Evolutionary conservation across 2,329 filamentous ascomycete species (phyloP).

Genomic region (Akanthomyces uredinophilus): DNA sequence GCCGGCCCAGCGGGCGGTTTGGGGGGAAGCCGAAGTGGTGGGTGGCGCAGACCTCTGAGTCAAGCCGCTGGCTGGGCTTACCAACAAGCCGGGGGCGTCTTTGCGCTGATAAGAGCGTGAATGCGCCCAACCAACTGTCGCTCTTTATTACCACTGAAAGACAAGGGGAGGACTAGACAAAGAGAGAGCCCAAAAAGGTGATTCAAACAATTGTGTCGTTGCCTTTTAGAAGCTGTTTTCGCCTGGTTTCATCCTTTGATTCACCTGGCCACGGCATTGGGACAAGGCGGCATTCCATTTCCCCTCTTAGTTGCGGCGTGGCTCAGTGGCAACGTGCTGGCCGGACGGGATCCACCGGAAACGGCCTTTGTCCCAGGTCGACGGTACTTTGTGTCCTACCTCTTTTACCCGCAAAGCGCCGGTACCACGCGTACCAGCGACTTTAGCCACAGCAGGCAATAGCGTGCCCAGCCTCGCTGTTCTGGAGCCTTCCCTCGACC

Average conservation of each 20-base stretch:
- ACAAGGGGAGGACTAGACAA: background rate
- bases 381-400: conserved; percentile 2
- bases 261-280: background rate
- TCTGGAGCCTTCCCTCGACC: conserved; percentile 35
- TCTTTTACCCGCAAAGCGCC: background rate
- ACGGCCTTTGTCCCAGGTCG: conserved; percentile 3
- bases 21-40: background rate
- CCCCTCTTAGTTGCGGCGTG: background rate
- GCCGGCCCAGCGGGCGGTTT: background rate
- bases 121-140: background rate
- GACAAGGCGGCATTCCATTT: background rate
- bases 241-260: background rate
- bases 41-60: conserved; percentile 4
- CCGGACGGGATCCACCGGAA: conserved; percentile 4
- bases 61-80: background rate
- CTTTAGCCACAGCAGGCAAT: conserved; percentile 15
- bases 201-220: background rate
- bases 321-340: conserved; percentile 3
- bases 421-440: conserved; percentile 24
- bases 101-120: background rate
- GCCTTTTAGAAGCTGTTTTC: background rate
- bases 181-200: background rate
- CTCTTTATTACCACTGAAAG: background rate
- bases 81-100: background rate
- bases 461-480: conserved; percentile 16